A percentile compares a stretch with the other conserved stretches of the same genome.
phyloP scores from a whole-genome alignment of 2,329 filamentous ascomycete genomes.

The Dothidotthia symphoricarpi region DNA sequence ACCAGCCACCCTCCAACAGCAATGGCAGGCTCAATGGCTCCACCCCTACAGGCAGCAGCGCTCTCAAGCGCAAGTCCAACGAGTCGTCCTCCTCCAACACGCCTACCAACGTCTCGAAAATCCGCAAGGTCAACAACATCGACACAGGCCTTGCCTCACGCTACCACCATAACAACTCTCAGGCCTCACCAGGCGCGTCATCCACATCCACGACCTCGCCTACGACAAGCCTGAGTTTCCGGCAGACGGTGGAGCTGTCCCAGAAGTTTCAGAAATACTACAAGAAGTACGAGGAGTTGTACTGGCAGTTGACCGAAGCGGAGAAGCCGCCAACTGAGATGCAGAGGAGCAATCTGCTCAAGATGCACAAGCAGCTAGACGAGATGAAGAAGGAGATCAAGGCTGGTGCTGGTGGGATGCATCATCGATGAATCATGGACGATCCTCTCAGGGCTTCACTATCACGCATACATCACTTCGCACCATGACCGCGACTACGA shows the following conservation, averaged over 20 bases:
- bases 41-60: constrained; percentile 30
- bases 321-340: constrained; percentile 47
- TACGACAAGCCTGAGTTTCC: constrained; percentile 41
- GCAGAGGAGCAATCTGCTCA: constrained; percentile 54
- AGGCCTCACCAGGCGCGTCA: constrained; percentile 35
- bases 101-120: constrained; percentile 26
- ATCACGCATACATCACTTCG: too few species aligned
- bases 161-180: constrained; percentile 34
- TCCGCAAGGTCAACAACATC: constrained; percentile 37
- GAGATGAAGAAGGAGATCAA: constrained; percentile 59
- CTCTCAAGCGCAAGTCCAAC: constrained; percentile 49
- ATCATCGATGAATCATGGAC: constrained; percentile 18
- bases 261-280: constrained; percentile 59
- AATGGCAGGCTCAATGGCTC: constrained; percentile 31
- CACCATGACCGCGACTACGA: constrained; percentile 1
- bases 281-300: constrained; percentile 56
- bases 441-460: not conserved
- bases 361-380: constrained; percentile 54
- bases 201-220: constrained; percentile 37
- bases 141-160: constrained; percentile 38
- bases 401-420: constrained; percentile 31
- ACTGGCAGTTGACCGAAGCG: constrained; percentile 47
- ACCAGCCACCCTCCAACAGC: constrained; percentile 30
- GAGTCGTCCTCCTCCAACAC: constrained; percentile 37
- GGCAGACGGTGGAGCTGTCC: constrained; percentile 48